These are phyloP conservation scores for Tothia fuscella DNA, from an alignment of 2,329 filamentous ascomycete genomes.

Conservation along the genomic window DNA sequence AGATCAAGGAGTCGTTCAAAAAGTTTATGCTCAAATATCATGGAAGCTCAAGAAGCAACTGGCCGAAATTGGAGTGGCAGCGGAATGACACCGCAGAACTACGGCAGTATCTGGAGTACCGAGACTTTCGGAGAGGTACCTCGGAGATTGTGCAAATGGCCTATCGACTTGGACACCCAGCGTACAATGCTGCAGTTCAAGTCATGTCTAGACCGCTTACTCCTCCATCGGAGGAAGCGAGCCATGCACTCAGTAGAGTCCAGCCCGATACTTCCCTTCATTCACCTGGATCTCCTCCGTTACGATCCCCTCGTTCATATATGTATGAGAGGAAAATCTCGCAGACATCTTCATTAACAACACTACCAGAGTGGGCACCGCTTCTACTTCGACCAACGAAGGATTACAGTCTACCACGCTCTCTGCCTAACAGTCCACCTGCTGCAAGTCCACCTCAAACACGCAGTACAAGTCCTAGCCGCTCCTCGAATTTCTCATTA, in stretches of 20 bases:
- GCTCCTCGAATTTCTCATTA: neutral
- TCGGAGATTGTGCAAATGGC: conserved; percentile 1
- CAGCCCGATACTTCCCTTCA: neutral
- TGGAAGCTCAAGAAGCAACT: conserved; percentile 3
- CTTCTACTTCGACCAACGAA: neutral
- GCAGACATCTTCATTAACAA: too few relatives aligned
- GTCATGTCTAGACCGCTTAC: conserved; percentile 6
- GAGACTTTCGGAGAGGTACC: conserved; percentile 6
- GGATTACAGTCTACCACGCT: too few relatives aligned
- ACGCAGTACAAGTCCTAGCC: neutral
- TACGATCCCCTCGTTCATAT: neutral
- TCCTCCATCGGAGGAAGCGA: neutral
- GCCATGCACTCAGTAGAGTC: neutral
- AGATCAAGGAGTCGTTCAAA: conserved; percentile 8
- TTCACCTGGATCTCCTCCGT: neutral
- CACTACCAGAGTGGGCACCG: neutral
- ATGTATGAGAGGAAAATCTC: neutral
- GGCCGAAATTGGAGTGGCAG: conserved; percentile 8
- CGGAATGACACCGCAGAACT: conserved; percentile 3
- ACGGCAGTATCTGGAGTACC: conserved; percentile 8
- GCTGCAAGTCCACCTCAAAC: neutral
- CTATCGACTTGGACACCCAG: conserved; percentile 8
- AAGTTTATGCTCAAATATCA: conserved; percentile 9
- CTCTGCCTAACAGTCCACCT: neutral
- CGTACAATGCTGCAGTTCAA: neutral